Evolutionary conservation across 164 flowering plant species (phyloP).

Genomic region (Nymphaea thermarum): DNA sequence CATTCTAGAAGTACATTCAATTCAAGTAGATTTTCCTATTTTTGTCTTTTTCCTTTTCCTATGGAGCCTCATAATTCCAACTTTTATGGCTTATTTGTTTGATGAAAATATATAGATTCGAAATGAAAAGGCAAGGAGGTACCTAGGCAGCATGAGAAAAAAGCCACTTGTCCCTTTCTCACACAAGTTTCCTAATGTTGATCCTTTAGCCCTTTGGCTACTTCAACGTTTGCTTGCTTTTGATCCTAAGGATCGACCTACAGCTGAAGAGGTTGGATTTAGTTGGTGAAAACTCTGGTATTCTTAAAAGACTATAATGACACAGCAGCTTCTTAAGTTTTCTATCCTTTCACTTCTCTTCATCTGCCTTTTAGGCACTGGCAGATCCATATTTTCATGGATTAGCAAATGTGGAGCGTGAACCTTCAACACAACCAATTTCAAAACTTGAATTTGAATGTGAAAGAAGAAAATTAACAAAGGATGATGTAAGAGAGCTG

Average conservation of each 20-base stretch:
- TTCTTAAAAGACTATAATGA: too few relatives aligned
- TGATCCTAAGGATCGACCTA: slow-evolving; percentile 81
- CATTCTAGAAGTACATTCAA: too few relatives aligned
- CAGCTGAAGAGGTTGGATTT: slow-evolving; percentile 75
- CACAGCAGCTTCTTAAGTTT: too few relatives aligned
- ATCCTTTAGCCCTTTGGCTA: slow-evolving; percentile 72
- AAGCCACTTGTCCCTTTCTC: slow-evolving; percentile 60
- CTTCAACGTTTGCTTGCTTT: slow-evolving; percentile 81
- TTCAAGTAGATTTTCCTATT: too few relatives aligned
- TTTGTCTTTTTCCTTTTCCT: too few relatives aligned
- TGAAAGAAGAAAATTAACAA: slow-evolving; percentile 70
- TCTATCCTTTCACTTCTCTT: not conserved
- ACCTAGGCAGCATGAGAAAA: slow-evolving; percentile 58
- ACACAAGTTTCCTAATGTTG: slow-evolving; percentile 56
- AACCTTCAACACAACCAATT: slow-evolving; percentile 72
- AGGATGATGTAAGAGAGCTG: slow-evolving; percentile 82
- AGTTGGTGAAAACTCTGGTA: not conserved
- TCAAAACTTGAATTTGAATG: slow-evolving; percentile 94
- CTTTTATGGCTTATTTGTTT: too few relatives aligned
- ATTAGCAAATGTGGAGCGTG: slow-evolving; percentile 64
- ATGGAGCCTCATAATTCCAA: too few relatives aligned
- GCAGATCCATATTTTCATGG: slow-evolving; percentile 85
- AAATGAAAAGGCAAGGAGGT: slow-evolving; percentile 89
- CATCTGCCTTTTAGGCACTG: slow-evolving; percentile 16
- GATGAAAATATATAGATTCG: slow-evolving; percentile 92